A percentile compares a stretch with the other conserved stretches of the same genome.
Evolutionary conservation across 2,329 filamentous ascomycete genomes (phyloP).

Genomic region (Sclerotinia glacialis): DNA sequence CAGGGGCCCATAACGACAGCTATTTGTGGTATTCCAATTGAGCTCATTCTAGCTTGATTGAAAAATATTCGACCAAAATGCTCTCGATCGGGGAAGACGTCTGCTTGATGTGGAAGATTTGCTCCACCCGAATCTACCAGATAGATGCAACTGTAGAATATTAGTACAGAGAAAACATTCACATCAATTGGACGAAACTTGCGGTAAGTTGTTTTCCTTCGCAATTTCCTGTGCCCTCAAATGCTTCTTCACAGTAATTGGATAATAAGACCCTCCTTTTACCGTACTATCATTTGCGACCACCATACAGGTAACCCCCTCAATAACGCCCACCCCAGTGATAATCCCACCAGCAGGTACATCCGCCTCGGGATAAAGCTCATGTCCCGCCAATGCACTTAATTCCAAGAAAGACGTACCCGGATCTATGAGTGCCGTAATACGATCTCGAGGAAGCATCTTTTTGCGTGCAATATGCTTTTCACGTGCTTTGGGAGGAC

Average conservation of each 20-base stretch:
- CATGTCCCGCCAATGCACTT: conserved; percentile 84
- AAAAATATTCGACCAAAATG: conserved; percentile 97
- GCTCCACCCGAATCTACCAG: conserved; percentile 94
- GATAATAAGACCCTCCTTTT: conserved; percentile 96
- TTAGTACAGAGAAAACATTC: conserved; percentile 7
- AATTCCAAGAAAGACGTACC: conserved; percentile 90
- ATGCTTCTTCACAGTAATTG: conserved; percentile 97
- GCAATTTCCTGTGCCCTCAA: conserved; percentile 88
- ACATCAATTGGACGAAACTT: conserved; percentile 36
- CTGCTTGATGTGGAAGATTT: conserved; percentile 90
- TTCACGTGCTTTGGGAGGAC: conserved; percentile 74
- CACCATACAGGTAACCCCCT: conserved; percentile 88
- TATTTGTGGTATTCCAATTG: conserved; percentile 85
- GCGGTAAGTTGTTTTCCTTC: conserved; percentile 76
- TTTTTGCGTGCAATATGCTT: conserved; percentile 88
- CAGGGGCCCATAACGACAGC: conserved; percentile 96
- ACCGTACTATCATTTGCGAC: conserved; percentile 96
- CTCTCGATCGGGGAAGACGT: conserved; percentile 91
- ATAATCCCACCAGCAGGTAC: conserved; percentile 89
- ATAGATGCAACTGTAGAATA: conserved; percentile 70
- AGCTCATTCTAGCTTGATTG: conserved; percentile 94
- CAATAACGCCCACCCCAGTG: conserved; percentile 84
- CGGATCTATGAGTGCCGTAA: conserved; percentile 82
- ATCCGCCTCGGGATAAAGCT: conserved; percentile 81
- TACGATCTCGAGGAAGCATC: conserved; percentile 88